Evolutionary conservation across 2,329 filamentous ascomycete species (phyloP).

Genomic region (Cephalotrichum gorgonifer): DNA sequence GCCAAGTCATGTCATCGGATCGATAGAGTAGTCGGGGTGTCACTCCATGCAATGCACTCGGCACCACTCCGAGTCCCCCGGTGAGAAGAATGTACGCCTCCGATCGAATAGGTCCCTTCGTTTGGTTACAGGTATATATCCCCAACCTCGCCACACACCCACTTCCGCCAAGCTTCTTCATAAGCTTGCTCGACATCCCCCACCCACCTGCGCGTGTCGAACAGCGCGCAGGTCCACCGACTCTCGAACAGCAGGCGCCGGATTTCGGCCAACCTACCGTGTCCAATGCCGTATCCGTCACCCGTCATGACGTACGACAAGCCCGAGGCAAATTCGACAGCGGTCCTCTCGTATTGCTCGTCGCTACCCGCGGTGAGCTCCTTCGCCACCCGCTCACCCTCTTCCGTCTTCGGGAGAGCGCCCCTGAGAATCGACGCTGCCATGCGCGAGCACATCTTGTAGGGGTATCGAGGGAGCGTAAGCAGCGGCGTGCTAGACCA

Average conservation of each 20-base stretch:
- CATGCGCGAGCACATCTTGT: conserved; percentile 99
- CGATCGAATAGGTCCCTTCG: too few species aligned
- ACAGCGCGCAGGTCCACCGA: conserved; percentile 78
- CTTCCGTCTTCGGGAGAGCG: conserved; percentile 62
- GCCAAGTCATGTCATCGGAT: too few species aligned
- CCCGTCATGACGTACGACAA: conserved; percentile 45
- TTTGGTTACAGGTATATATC: conserved; percentile 75
- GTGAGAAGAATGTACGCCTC: not conserved
- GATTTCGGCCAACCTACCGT: conserved; percentile 67
- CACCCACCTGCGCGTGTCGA: conserved; percentile 89
- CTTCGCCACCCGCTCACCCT: conserved; percentile 55
- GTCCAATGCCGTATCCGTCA: conserved; percentile 38
- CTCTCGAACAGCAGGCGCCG: conserved; percentile 72
- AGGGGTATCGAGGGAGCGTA: conserved; percentile 81
- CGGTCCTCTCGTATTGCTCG: conserved; percentile 72
- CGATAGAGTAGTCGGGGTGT: too few species aligned
- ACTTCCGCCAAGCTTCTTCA: conserved; percentile 75
- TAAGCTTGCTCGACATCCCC: conserved; percentile 81
- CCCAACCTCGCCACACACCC: conserved; percentile 78
- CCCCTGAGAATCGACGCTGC: conserved; percentile 89
- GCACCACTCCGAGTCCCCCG: not conserved
- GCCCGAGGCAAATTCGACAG: conserved; percentile 54
- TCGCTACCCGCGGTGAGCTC: conserved; percentile 75
- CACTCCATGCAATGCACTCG: too few species aligned
- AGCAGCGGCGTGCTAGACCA: conserved; percentile 94